Base-by-base conservation (phyloP, 305 asterid genomes). In the Lippia alba region DNA sequence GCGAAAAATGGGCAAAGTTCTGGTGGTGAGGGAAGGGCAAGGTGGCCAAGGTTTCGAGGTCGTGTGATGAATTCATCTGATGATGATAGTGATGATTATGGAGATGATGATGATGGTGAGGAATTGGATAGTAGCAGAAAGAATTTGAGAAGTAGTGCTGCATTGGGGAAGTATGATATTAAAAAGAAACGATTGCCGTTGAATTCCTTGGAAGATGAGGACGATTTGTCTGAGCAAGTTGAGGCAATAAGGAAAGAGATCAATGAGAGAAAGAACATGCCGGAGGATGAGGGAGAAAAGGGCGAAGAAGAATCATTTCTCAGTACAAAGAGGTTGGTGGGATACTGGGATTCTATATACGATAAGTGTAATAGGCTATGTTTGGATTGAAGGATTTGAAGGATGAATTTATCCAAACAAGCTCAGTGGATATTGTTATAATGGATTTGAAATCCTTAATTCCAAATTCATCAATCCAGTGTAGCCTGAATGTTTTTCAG, bases 171-270 rank as follows among this genome's bases (percentile, higher is more conserved):
- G 75, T 83, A 89, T 71, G 99, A 84, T 72, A 61, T 66, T 66
- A 88, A 78, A 16, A 86, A 73, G 74, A 91, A 87, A 78, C 84
- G 96, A 39, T 83, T 88, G 79, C 97, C 93, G 0, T 75, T 88
- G 80, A 77, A 88, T 48, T 48, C 17, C 62, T 58, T 91, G 84
- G 95, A 88, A 75, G 78, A 87, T 30, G 97, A 91, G 84, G 84
- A 81, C 45, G 90, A 88, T 76, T 72, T 87, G 6, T 85, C 97
- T 0, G 74, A 71, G 81, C 86, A 83, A 17, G 87, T 94, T 67
- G 89, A 75, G 75, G 85, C 73, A 7, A 89, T 91, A 24, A 80
- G 91, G 61, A 81, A 79, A 80, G 91, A 94, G 89, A 45, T 91
- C 16, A 74, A n/a, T 24, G 76, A 79, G 70, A 83, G 92, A 86